A percentile compares a stretch with the other conserved stretches of the same genome.
These are phyloP conservation scores for Nothophaeocryptopus gaeumannii DNA, from an alignment of 2,329 filamentous ascomycete genomes.

Conservation along the genomic window DNA sequence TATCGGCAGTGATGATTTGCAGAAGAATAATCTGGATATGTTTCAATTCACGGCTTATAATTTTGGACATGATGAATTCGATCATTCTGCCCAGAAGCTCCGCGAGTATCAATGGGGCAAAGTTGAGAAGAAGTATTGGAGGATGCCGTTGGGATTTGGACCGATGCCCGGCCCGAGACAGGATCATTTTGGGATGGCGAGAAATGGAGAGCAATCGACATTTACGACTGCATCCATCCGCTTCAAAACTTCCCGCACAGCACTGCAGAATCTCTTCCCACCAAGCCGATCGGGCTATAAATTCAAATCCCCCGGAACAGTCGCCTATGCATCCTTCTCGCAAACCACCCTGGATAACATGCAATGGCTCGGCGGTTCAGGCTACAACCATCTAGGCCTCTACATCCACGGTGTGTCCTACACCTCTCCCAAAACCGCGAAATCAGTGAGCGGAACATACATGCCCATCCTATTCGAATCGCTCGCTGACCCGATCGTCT, in stretches of 20 bases:
- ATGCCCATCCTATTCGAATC: slow-evolving; percentile 59
- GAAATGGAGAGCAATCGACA: slow-evolving; percentile 15
- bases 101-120: slow-evolving; percentile 52
- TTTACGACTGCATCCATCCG: slow-evolving; percentile 42
- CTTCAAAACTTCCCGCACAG: slow-evolving; percentile 41
- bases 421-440: slow-evolving; percentile 51
- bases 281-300: slow-evolving; percentile 30
- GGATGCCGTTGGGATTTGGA: slow-evolving; percentile 45
- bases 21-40: slow-evolving; percentile 12
- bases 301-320: slow-evolving; percentile 39
- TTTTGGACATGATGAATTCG: slow-evolving; percentile 51
- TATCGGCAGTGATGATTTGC: slow-evolving; percentile 40
- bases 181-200: slow-evolving; percentile 22
- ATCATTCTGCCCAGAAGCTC: slow-evolving; percentile 52
- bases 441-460: slow-evolving; percentile 51
- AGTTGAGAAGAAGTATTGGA: slow-evolving; percentile 35
- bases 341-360: slow-evolving; percentile 47
- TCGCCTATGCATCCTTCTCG: slow-evolving; percentile 40
- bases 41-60: slow-evolving; percentile 29
- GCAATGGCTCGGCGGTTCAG: slow-evolving; percentile 60
- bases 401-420: slow-evolving; percentile 64
- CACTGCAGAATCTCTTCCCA: slow-evolving; percentile 43
- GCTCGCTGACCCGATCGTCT: slow-evolving; percentile 58
- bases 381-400: slow-evolving; percentile 58
- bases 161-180: slow-evolving; percentile 43